These are phyloP conservation scores for Cyberlindnera galapagoensis DNA, from an alignment of 805 yeast species.

Conservation along the genomic window DNA sequence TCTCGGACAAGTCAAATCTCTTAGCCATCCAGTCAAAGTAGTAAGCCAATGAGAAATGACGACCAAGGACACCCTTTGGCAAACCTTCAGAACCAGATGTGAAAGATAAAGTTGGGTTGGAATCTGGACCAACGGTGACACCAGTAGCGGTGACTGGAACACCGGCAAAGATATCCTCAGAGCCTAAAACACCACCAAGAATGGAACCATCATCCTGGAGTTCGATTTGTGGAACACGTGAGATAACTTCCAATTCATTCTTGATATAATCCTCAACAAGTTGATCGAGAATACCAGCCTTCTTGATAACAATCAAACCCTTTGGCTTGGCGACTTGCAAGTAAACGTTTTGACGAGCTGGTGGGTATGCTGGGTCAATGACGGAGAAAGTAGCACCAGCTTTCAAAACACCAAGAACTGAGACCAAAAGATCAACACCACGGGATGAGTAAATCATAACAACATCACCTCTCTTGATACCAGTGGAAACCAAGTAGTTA, in stretches of 20 bases:
- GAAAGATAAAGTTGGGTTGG: constrained; percentile 92
- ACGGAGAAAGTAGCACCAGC: constrained; percentile 99
- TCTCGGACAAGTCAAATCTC: constrained; percentile 66
- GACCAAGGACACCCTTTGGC: constrained; percentile 97
- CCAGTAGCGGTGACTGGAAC: constrained; percentile 64
- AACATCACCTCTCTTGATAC: constrained; percentile 85
- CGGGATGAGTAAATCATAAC: constrained; percentile 97
- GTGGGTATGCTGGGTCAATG: constrained; percentile 98
- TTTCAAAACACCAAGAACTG: constrained; percentile 95
- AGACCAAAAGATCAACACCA: constrained; percentile 94
- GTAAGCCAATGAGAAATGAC: constrained; percentile 94
- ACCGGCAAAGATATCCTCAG: constrained; percentile 43
- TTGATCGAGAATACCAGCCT: constrained; percentile 79
- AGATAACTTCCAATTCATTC: constrained; percentile 63
- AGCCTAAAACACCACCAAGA: constrained; percentile 44
- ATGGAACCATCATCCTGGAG: constrained; percentile 70
- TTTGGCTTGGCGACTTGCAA: constrained; percentile 88
- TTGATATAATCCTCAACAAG: constrained; percentile 73
- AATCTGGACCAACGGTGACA: constrained; percentile 93
- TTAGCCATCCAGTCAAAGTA: constrained; percentile 99
- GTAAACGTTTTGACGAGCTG: constrained; percentile 93
- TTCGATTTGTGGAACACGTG: constrained; percentile 72
- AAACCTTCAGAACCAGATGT: constrained; percentile 98
- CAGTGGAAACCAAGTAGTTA: constrained; percentile 73
- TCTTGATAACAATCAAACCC: constrained; percentile 82